These are phyloP conservation scores for Phycomyces nitens DNA, from an alignment of 192 early-diverging fungal species.

Conservation along the genomic window DNA sequence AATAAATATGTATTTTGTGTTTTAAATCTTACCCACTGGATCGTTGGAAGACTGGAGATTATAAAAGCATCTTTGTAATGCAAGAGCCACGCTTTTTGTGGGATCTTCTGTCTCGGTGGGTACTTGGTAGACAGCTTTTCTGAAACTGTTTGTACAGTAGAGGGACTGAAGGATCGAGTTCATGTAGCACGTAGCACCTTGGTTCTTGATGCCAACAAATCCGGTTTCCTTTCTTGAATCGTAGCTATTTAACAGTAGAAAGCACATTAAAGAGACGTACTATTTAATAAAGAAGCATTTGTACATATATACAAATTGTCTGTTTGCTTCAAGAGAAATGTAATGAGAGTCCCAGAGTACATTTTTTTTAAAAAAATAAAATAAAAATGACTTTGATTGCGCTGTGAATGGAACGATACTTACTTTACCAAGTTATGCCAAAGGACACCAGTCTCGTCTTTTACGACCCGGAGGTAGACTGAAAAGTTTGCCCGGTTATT, in stretches of 20 bases:
- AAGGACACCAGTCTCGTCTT: constrained; percentile 87
- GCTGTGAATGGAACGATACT: too few species aligned
- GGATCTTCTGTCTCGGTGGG: constrained; percentile 90
- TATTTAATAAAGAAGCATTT: too few species aligned
- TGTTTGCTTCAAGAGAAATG: neutral
- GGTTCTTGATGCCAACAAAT: constrained; percentile 92
- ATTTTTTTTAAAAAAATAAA: constrained; percentile 4
- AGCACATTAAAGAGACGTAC: neutral
- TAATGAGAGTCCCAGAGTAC: neutral
- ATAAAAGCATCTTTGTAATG: constrained; percentile 93
- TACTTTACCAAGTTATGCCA: constrained; percentile 94
- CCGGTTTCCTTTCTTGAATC: constrained; percentile 89
- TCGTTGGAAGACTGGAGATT: constrained; percentile 70
- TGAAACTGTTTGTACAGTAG: constrained; percentile 91
- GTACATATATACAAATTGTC: too few species aligned
- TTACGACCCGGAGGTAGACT: constrained; percentile 71
- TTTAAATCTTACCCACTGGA: constrained; percentile 67
- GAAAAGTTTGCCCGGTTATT: constrained; percentile 63
- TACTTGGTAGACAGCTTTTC: constrained; percentile 88
- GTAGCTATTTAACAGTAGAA: constrained; percentile 48
- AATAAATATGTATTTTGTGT: too few species aligned
- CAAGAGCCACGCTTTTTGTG: constrained; percentile 79
- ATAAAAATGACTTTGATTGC: neutral
- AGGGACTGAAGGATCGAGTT: constrained; percentile 95
- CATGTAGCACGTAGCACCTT: constrained; percentile 99